These are phyloP conservation scores for Cicer chorassanicum DNA, from an alignment of 306 rosid species.

Conservation along the genomic window DNA sequence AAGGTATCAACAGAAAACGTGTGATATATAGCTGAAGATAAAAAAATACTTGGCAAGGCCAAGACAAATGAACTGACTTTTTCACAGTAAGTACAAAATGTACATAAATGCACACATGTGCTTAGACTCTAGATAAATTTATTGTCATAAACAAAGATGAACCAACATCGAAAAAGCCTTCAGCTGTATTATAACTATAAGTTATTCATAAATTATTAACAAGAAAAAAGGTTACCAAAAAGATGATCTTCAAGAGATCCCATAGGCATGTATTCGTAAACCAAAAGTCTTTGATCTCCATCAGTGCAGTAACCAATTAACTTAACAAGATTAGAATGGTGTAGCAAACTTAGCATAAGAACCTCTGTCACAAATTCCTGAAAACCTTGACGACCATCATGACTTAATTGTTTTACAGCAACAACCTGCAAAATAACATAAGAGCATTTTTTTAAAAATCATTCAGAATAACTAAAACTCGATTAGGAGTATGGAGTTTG, in stretches of 20 bases:
- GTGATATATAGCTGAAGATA: conserved; percentile 23
- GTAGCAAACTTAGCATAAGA: conserved; percentile 90
- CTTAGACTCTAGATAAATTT: conserved; percentile 19
- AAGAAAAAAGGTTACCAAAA: conserved; percentile 57
- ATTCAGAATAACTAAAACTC: not conserved
- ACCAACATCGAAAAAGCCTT: not conserved
- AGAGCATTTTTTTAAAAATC: not conserved
- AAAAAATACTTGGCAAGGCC: conserved; percentile 7
- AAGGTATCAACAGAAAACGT: conserved; percentile 9
- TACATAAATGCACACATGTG: conserved; percentile 5
- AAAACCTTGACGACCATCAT: conserved; percentile 86
- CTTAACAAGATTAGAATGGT: conserved; percentile 86
- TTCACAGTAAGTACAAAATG: conserved; percentile 20
- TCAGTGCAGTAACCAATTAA: conserved; percentile 95
- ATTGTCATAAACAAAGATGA: conserved; percentile 10
- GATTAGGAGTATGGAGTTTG: no score
- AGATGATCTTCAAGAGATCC: conserved; percentile 88
- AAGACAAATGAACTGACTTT: conserved; percentile 31
- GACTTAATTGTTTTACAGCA: conserved; percentile 86
- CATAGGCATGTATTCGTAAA: conserved; percentile 87
- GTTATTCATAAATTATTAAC: not conserved
- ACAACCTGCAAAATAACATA: conserved; percentile 61
- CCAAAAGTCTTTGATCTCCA: conserved; percentile 92
- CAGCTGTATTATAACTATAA: not conserved
- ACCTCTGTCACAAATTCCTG: conserved; percentile 94